Evolutionary conservation across 2,329 filamentous ascomycete genomes (phyloP).

Genomic region (Pseudogymnoascus sp.): DNA sequence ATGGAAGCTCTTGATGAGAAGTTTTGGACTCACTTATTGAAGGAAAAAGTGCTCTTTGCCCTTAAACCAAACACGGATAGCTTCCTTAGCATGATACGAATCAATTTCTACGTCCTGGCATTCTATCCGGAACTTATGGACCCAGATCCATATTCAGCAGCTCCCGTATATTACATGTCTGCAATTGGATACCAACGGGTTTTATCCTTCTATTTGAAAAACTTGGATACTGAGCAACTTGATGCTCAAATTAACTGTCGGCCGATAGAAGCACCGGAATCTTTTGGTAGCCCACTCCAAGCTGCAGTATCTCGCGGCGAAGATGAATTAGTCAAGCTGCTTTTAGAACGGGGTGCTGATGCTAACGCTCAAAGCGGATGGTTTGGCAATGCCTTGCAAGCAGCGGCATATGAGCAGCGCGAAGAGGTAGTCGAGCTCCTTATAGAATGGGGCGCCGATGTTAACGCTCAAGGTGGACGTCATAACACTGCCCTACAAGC

Average conservation of each 20-base stretch:
- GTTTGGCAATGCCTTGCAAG: slow-evolving; percentile 12
- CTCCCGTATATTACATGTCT: not conserved
- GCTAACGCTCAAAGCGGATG: slow-evolving; percentile 4
- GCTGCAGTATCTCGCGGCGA: not conserved
- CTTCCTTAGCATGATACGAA: not conserved
- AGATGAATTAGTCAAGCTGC: not conserved
- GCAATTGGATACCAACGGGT: not conserved
- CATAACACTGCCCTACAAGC: not conserved
- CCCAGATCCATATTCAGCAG: not conserved
- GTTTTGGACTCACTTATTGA: not conserved
- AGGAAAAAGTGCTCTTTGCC: not conserved
- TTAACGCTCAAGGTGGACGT: not conserved
- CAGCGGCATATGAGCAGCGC: slow-evolving; percentile 13
- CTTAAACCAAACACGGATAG: not conserved
- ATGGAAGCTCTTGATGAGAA: not conserved
- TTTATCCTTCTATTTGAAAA: not conserved
- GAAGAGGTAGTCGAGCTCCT: slow-evolving; percentile 6
- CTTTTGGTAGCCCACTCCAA: not conserved
- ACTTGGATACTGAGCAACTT: not conserved
- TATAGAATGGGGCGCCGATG: slow-evolving; percentile 7
- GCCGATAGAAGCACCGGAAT: not conserved
- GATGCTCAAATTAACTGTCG: not conserved
- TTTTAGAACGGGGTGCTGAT: not conserved
- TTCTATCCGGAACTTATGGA: too few species aligned
- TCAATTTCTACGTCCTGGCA: not conserved